Conservation (phyloP, 495 filamentous ascomycete genomes). For the Trichoderma virens region DNA sequence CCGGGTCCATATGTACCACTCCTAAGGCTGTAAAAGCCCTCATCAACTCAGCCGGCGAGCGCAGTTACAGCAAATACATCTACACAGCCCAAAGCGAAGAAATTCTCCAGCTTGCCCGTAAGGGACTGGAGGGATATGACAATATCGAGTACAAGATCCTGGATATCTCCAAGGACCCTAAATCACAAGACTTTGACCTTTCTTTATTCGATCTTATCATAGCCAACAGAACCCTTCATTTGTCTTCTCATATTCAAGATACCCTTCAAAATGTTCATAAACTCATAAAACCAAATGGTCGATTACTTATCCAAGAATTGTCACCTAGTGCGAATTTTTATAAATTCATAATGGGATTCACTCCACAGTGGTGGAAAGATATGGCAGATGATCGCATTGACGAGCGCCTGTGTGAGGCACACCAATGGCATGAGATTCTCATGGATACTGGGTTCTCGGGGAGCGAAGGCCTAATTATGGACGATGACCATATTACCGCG, state of each 20-base stretch:
- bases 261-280: constrained; percentile 29
- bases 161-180: constrained; percentile 22
- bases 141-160: constrained; percentile 25
- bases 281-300: constrained; percentile 29
- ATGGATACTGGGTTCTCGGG: constrained; percentile 24
- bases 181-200: constrained; percentile 24
- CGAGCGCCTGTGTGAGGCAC: constrained; percentile 22
- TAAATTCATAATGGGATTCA: constrained; percentile 26
- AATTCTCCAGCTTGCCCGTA: constrained; percentile 28
- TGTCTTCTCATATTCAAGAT: constrained; percentile 27
- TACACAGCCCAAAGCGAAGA: constrained; percentile 38
- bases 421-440: constrained; percentile 29
- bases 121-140: constrained; percentile 19
- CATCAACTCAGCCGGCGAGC: constrained; percentile 15
- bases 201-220: constrained; percentile 22
- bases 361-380: constrained; percentile 38
- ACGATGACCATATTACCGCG: not conserved
- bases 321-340: constrained; percentile 25
- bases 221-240: constrained; percentile 32
- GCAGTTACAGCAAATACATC: constrained; percentile 27
- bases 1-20: constrained; percentile 24
- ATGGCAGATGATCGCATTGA: constrained; percentile 21
- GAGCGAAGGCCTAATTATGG: constrained; percentile 21
- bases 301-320: constrained; percentile 18
- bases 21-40: constrained; percentile 19